Percentiles rank a stretch among this genome's conserved stretches.
These are phyloP conservation scores for Cystofilobasidium ferigula DNA, from an alignment of 768 basidiomycete genomes.

Conservation along the genomic window DNA sequence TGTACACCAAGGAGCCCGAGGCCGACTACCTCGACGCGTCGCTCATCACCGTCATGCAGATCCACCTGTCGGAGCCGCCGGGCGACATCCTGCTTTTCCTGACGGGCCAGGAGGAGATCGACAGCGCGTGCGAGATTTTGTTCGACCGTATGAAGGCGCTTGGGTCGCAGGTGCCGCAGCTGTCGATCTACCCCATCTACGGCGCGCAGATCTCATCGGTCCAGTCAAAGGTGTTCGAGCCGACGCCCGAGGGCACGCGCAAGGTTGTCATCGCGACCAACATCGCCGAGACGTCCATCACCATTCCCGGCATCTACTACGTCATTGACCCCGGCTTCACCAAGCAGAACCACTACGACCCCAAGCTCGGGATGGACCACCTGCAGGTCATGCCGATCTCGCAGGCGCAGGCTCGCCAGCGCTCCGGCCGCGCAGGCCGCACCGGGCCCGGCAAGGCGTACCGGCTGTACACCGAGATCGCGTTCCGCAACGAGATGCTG, in stretches of 20 bases:
- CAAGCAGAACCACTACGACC: constrained; percentile 98
- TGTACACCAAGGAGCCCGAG: constrained; percentile 99
- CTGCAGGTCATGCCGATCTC: constrained; percentile 98
- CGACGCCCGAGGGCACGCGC: constrained; percentile 92
- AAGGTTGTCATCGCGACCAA: constrained; percentile 99
- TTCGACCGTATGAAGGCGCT: constrained; percentile 98
- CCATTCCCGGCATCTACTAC: constrained; percentile 97
- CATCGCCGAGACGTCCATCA: constrained; percentile 95
- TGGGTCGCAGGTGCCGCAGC: constrained; percentile 95
- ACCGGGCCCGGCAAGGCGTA: constrained; percentile 98
- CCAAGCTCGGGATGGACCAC: constrained; percentile 95
- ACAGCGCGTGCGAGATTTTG: constrained; percentile 91
- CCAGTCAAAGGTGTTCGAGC: constrained; percentile 94
- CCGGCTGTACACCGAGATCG: constrained; percentile 93
- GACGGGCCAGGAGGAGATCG: constrained; percentile 97
- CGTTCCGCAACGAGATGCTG: constrained; percentile 97
- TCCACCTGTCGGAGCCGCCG: constrained; percentile 93
- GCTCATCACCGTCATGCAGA: constrained; percentile 98
- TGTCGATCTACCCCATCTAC: constrained; percentile 93
- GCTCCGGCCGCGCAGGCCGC: constrained; percentile 89
- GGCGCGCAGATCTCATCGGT: constrained; percentile 96
- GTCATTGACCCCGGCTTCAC: constrained; percentile 98
- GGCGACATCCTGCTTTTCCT: constrained; percentile 94
- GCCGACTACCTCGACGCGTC: constrained; percentile 94
- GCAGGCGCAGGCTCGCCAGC: constrained; percentile 92